Evolutionary conservation across 2,329 filamentous ascomycete species (phyloP).

Genomic region (Diaporthe helianthi): DNA sequence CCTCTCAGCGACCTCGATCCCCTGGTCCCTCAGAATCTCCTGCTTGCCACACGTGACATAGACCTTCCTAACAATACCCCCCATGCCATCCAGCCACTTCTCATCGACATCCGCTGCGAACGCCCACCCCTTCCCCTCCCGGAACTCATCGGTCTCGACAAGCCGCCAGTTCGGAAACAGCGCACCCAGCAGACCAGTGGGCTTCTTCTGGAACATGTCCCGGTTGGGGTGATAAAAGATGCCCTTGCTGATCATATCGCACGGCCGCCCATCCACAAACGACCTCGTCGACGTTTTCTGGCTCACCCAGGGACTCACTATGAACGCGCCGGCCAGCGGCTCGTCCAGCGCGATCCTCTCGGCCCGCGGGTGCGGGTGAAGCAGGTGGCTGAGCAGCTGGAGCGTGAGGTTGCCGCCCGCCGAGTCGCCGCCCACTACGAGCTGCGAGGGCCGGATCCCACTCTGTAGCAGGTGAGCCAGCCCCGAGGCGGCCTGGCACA

Average conservation of each 20-base stretch:
- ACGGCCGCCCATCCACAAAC: slow-evolving; percentile 40
- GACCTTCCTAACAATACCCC: slow-evolving; percentile 36
- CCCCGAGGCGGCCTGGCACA: slow-evolving; percentile 44
- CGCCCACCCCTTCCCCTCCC: slow-evolving; percentile 38
- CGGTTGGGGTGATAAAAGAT: slow-evolving; percentile 31
- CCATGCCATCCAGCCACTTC: slow-evolving; percentile 42
- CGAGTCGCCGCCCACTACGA: slow-evolving; percentile 48
- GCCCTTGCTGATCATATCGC: slow-evolving; percentile 44
- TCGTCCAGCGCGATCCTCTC: slow-evolving; percentile 38
- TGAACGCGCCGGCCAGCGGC: slow-evolving; percentile 43
- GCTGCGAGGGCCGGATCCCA: slow-evolving; percentile 42
- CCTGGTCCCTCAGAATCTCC: slow-evolving; percentile 44
- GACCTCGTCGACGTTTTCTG: slow-evolving; percentile 36
- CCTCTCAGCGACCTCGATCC: slow-evolving; percentile 38
- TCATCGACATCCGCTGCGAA: slow-evolving; percentile 42
- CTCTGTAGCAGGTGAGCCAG: slow-evolving; percentile 42
- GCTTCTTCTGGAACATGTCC: slow-evolving; percentile 31
- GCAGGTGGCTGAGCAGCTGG: slow-evolving; percentile 44
- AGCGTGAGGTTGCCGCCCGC: slow-evolving; percentile 46
- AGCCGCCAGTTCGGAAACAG: slow-evolving; percentile 7
- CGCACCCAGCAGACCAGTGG: not conserved
- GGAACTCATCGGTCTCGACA: slow-evolving; percentile 11
- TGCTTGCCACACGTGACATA: slow-evolving; percentile 45
- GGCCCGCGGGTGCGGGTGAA: slow-evolving; percentile 42
- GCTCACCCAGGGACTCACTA: slow-evolving; percentile 46